Base-by-base conservation (phyloP, 371 early-diverging fungal species). In the Coemansia linderi region DNA sequence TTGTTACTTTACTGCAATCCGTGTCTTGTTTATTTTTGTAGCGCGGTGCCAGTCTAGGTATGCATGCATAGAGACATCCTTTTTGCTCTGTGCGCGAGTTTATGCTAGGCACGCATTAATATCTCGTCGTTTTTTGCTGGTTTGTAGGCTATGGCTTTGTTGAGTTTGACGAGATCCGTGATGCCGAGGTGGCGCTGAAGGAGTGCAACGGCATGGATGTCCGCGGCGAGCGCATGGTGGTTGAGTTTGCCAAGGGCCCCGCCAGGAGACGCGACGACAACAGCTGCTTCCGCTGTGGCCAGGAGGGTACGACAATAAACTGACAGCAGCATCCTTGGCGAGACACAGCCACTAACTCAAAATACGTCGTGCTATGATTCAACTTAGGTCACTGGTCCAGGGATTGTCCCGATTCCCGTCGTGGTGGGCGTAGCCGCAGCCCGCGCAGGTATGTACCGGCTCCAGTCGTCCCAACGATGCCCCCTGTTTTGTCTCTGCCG, bases 351-450 rank as follows among this genome's bases (percentile, higher is more conserved):
- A 19, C 43, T 36, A 29, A 44, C 22, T 4, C 48, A 31, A 44
- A 46, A 1, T 24, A 22, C 43, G 50, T 52, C 17, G 17, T 59
- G 40, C 27, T 54, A 17, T 43, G 24, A 59, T 67, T 8, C 17
- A 19, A 10, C 27, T 46, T 80, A 89, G 91, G 91, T 61, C 91
- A 90, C 70, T 90, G 89, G 89, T 90, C 91, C 63, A 84, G 88
- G 73, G 91, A 90, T 68, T 90, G 91, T 66, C 84, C 82, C 46
- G 85, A 82, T 43, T 63, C 80, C 17, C 71, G 84, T 39, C 39
- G 72, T 22, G 63, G 71, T 44, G 59, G 67, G 24, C 60, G 68
- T 40, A 65, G 72, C 37, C 68, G 68, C 58, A 68, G 75, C 29
- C 75, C 76, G 29, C 72, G 68, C 72, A 75, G 75, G 75, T 75